These are phyloP conservation scores for Lathyrus sativus DNA, from an alignment of 306 rosid species.

Conservation along the genomic window DNA sequence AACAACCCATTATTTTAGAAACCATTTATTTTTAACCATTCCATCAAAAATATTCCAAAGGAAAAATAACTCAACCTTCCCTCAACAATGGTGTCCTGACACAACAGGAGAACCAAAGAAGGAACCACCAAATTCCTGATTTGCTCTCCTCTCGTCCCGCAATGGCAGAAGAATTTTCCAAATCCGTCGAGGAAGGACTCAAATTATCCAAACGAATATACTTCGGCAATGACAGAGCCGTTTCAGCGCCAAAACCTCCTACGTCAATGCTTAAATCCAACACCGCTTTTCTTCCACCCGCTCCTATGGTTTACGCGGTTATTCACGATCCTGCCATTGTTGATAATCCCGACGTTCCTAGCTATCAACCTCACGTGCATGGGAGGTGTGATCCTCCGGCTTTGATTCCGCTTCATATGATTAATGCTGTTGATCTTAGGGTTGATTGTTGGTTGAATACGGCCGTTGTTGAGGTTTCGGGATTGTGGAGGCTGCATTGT, in stretches of 20 bases:
- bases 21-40: neutral
- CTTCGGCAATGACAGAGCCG: slow-evolving; percentile 9
- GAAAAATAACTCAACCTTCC: neutral
- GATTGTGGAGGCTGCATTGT: slow-evolving; percentile 79
- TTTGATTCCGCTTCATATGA: slow-evolving; percentile 79
- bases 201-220: slow-evolving; percentile 15
- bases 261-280: neutral
- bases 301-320: slow-evolving; percentile 77
- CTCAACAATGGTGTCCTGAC: neutral
- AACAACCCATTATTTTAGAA: neutral
- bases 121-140: slow-evolving; percentile 1
- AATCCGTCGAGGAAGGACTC: slow-evolving; percentile 12
- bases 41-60: neutral
- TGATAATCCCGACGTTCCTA: slow-evolving; percentile 87
- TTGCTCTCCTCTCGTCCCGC: neutral
- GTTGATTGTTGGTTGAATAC: slow-evolving; percentile 56
- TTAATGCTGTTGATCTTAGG: slow-evolving; percentile 50
- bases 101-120: neutral
- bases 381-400: slow-evolving; percentile 83
- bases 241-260: slow-evolving; percentile 5
- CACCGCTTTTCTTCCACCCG: slow-evolving; percentile 47
- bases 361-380: slow-evolving; percentile 91
- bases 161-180: slow-evolving; percentile 23
- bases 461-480: slow-evolving; percentile 53
- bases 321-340: slow-evolving; percentile 67